Evolutionary conservation across 2,329 filamentous ascomycete genomes (phyloP).

Genomic region (Exophiala calicioides): DNA sequence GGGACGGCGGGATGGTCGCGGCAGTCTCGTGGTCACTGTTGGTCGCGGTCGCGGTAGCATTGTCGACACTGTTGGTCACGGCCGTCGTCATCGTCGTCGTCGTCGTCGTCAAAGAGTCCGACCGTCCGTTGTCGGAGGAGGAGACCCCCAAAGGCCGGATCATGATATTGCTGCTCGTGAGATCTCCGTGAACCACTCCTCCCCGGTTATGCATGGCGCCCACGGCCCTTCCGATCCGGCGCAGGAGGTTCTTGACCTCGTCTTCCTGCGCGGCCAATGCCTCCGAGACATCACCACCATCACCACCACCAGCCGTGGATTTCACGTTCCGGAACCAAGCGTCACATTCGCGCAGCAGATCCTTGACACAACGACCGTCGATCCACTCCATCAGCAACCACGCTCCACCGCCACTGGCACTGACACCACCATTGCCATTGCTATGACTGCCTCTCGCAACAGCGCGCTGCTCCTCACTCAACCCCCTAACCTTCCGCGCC

Average conservation of each 20-base stretch:
- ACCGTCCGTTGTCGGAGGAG: constrained; percentile 22
- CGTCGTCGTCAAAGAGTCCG: background rate
- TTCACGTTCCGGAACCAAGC: constrained; percentile 43
- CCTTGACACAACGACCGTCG: constrained; percentile 68
- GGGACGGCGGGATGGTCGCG: constrained; percentile 1
- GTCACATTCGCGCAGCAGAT: constrained; percentile 69
- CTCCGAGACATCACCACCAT: constrained; percentile 35
- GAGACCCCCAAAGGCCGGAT: constrained; percentile 51
- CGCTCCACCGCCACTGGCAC: constrained; percentile 61
- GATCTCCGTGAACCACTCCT: constrained; percentile 87
- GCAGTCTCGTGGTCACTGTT: constrained; percentile 9
- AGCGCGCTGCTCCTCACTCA: constrained; percentile 54
- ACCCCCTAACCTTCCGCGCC: constrained; percentile 41
- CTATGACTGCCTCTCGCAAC: too few relatives aligned
- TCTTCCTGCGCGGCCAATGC: constrained; percentile 44
- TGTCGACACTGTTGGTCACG: constrained; percentile 19
- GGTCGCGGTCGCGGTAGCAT: constrained; percentile 19
- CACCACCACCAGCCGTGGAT: too few relatives aligned
- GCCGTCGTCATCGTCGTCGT: background rate
- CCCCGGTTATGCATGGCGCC: constrained; percentile 79
- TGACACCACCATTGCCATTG: too few relatives aligned
- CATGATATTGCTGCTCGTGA: constrained; percentile 98
- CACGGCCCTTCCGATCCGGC: constrained; percentile 68
- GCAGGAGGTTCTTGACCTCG: constrained; percentile 64
- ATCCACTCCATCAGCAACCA: constrained; percentile 89